Percentiles rank a stretch among this genome's conserved stretches.
Conservation (phyloP, 768 basidiomycete genomes). For the Agaricus blazei region DNA sequence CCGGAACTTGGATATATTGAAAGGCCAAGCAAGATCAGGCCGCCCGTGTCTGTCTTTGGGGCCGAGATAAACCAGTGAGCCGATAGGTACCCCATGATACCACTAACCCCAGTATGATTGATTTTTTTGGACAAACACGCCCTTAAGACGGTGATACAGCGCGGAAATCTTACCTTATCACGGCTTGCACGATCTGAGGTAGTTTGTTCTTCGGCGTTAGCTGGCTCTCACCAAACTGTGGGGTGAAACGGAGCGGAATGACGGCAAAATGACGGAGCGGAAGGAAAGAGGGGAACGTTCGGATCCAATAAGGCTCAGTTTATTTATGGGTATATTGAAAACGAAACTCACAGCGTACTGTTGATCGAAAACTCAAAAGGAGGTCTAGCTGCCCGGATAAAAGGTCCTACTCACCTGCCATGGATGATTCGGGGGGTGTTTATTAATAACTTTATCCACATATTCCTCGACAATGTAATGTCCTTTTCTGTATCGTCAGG, state of each 20-base stretch:
- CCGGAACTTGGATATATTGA: background rate
- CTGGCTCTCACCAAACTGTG: constrained; percentile 76
- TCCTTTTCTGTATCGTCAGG: constrained; percentile 43
- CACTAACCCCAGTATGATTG: no score
- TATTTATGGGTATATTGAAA: constrained; percentile 1
- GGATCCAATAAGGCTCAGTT: background rate
- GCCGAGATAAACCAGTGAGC: no score
- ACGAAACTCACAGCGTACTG: constrained; percentile 59
- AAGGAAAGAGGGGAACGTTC: background rate
- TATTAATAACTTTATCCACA: constrained; percentile 59
- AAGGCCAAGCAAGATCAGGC: background rate
- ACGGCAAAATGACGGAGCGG: no score
- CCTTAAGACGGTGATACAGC: constrained; percentile 10
- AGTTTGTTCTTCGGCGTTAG: constrained; percentile 60
- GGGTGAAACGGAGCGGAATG: constrained; percentile 9
- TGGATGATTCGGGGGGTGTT: constrained; percentile 56
- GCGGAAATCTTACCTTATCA: constrained; percentile 49
- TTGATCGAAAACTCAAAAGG: constrained; percentile 6
- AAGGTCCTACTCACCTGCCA: constrained; percentile 53
- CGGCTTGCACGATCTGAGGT: constrained; percentile 65
- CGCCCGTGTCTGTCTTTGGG: no score
- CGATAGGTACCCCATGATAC: no score
- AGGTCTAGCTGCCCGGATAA: background rate
- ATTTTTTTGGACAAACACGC: background rate
- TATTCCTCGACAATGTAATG: constrained; percentile 74